These are phyloP conservation scores for Chaetothyriales sp. DNA, from an alignment of 2,329 filamentous ascomycete genomes.

Conservation along the genomic window DNA sequence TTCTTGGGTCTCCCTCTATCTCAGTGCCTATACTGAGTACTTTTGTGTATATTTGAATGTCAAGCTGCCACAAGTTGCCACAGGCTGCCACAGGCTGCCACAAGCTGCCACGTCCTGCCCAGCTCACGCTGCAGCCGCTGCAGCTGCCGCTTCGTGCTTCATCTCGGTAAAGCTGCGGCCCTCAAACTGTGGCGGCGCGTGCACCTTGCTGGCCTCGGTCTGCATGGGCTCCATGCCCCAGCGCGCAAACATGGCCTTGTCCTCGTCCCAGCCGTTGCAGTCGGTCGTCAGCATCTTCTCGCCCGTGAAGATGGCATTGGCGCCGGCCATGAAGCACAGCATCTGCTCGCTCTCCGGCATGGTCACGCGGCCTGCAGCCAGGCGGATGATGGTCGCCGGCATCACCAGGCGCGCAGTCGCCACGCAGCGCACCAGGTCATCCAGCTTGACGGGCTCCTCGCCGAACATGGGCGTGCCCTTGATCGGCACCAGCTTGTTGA, in stretches of 20 bases:
- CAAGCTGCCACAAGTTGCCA: no score
- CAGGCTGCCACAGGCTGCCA: neutral
- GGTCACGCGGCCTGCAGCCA: slow-evolving; percentile 71
- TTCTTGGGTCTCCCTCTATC: neutral
- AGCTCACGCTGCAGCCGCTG: neutral
- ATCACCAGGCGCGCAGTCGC: slow-evolving; percentile 72
- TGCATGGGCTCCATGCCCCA: slow-evolving; percentile 75
- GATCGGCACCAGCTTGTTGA: slow-evolving; percentile 83
- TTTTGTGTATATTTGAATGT: no score
- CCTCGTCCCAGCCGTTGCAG: slow-evolving; percentile 83
- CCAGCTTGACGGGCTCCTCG: slow-evolving; percentile 57
- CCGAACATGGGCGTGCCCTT: slow-evolving; percentile 77
- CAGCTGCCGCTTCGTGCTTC: slow-evolving; percentile 2
- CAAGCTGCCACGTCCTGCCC: neutral
- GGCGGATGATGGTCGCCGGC: slow-evolving; percentile 71
- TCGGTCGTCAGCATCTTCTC: slow-evolving; percentile 94
- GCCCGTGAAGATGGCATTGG: slow-evolving; percentile 88
- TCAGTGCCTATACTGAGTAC: no score
- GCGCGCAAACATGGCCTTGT: slow-evolving; percentile 65
- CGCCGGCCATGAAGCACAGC: slow-evolving; percentile 77
- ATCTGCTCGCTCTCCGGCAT: slow-evolving; percentile 83
- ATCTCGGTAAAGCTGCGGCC: slow-evolving; percentile 14
- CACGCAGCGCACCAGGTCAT: slow-evolving; percentile 66
- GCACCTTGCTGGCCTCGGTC: slow-evolving; percentile 19
- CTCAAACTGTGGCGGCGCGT: slow-evolving; percentile 15